Evolutionary conservation across 2,329 filamentous ascomycete species (phyloP).

Genomic region (Fusarium acutatum): DNA sequence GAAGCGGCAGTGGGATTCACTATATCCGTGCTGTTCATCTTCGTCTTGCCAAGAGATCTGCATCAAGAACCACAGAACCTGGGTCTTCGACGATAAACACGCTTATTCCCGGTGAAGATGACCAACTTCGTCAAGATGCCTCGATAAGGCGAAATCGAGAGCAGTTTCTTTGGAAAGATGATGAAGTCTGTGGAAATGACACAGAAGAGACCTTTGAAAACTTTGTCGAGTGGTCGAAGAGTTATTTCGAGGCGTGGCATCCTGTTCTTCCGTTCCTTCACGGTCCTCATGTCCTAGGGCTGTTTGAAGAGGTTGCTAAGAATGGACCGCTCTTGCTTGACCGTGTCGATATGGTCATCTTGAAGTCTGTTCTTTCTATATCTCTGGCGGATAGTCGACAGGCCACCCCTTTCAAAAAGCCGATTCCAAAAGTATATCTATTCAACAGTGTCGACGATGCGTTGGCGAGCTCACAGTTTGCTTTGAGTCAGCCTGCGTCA

Average conservation of each 20-base stretch:
- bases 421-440: constrained; percentile 54
- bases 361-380: constrained; percentile 60
- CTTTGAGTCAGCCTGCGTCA: constrained; percentile 57
- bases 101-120: constrained; percentile 65
- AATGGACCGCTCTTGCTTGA: constrained; percentile 28
- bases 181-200: constrained; percentile 44
- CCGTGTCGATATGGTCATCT: not conserved
- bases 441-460: constrained; percentile 60
- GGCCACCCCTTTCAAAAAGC: constrained; percentile 32
- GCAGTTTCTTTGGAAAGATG: constrained; percentile 46
- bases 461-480: constrained; percentile 57
- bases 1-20: constrained; percentile 66
- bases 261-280: constrained; percentile 65
- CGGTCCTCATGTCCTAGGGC: constrained; percentile 58
- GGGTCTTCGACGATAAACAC: constrained; percentile 29
- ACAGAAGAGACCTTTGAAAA: constrained; percentile 52
- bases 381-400: constrained; percentile 63
- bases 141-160: constrained; percentile 17
- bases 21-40: constrained; percentile 65
- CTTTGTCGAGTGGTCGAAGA: constrained; percentile 58
- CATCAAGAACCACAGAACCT: constrained; percentile 24
- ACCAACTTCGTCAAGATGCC: constrained; percentile 51
- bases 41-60: constrained; percentile 48
- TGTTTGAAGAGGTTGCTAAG: constrained; percentile 54
- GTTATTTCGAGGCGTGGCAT: constrained; percentile 68